Base-by-base conservation (phyloP, 2,329 filamentous ascomycete species). In the Cladosporium phlei region DNA sequence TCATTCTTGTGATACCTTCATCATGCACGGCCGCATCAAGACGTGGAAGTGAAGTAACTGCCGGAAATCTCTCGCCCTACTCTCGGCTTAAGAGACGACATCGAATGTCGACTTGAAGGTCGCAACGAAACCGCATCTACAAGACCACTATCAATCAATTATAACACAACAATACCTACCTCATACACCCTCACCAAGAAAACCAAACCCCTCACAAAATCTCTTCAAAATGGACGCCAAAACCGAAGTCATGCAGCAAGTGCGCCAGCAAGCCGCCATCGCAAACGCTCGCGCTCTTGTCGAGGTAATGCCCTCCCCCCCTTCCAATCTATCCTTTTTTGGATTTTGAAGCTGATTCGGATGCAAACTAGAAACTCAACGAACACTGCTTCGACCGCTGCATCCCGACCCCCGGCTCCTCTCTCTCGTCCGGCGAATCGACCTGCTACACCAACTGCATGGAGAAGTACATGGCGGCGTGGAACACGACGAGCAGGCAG, bases 281-380 rank as follows among this genome's bases (percentile, higher is more conserved):
- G 63, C 67, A 49, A 77, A 77, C 56, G 74, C 73, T 46, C 67
- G 71, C 53, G 65, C 68, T 58, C 65, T 77, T 9, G 72, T 76
- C 51, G 72, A 75, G 56, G 71, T 73, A 22, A 49, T n/a, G n/a
- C n/a, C n/a, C n/a, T n/a, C n/a, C n/a, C n/a, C n/a, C n/a, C n/a
- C n/a, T n/a, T n/a, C n/a, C n/a, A n/a, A n/a, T n/a, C n/a, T n/a
- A n/a, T n/a, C n/a, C n/a, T n/a, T n/a, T n/a, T n/a, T n/a, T n/a
- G n/a, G n/a, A n/a, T n/a, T n/a, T n/a, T n/a, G n/a, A n/a, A n/a
- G n/a, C n/a, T n/a, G n/a, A n/a, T n/a, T n/a, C n/a, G n/a, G n/a
- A n/a, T n/a, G n/a, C n/a, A n/a, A n/a, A n/a, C n/a, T n/a, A 76
- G 73, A 77, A 76, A 70, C 64, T 77, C 53, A 77, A 77, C 64